Base-by-base conservation (phyloP, 2,329 filamentous ascomycete species). In the Orbilia blumenaviensis region DNA sequence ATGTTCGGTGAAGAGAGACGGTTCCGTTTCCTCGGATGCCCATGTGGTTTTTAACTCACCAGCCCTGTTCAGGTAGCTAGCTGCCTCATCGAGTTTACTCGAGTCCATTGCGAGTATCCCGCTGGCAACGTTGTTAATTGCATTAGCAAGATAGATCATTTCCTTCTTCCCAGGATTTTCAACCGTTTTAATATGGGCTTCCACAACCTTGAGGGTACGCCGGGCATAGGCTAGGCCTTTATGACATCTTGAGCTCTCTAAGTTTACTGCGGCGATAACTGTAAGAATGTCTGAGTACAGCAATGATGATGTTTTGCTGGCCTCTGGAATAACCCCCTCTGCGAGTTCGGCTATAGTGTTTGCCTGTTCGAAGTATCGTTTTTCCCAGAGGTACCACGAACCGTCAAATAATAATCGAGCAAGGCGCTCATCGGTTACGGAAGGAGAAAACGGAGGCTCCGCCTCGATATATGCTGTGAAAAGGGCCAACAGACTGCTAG, bases 351-450 rank as follows among this genome's bases (percentile, higher is more conserved):
- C 50, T 14, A 56, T 7, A 1, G 7, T 1, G n/a, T 25, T 2
- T 14, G 50, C 50, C 8, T 56, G n/a, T 10, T 32, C 0, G 23
- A 56, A 56, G 21, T 14, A 56, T 34, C 50, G 21, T 12, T 56
- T 56, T 34, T 56, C 50, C 50, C 50, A 56, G 27, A 56, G 27
- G 23, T 56, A 56, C 50, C 50, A 56, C 21, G 50, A 56, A 21
- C 50, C 50, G 34, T 56, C 21, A 32, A 32, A 56, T 21, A 56
- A 16, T 12, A 56, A 32, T 12, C 50, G 50, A 56, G 50, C 50
- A 1, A 56, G 16, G 29, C 10, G 12, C 50, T 56, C 50, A n/a
- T 56, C 50, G 9, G 27, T 56, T 32, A 32, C n/a, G 8, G 50
- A 56, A 56, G 50, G 7, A 29, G 2, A 8, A 16, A 56, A 56